Conservation (phyloP, 345 rosid species). For the Eucalyptus victrix region DNA sequence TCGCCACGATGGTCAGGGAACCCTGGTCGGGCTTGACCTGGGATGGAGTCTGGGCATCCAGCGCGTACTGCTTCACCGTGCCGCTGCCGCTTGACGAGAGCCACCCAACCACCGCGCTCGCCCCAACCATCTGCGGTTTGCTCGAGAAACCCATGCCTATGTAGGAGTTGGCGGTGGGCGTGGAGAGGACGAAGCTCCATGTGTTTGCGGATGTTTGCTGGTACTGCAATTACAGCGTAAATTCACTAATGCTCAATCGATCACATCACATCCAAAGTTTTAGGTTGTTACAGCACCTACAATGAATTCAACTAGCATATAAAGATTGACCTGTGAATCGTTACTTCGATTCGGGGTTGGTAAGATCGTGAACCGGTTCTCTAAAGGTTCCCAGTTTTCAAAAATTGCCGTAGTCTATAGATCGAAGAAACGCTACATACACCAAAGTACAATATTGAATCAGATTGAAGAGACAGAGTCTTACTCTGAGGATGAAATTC, state of each 20-base stretch:
- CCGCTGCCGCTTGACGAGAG: constrained; percentile 15
- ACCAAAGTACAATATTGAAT: not conserved
- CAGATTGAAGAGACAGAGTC: not conserved
- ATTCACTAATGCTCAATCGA: not conserved
- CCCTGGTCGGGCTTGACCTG: constrained; percentile 51
- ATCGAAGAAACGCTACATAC: not conserved
- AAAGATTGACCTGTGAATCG: not conserved
- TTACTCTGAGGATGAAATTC: constrained; percentile 39
- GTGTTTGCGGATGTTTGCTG: constrained; percentile 5
- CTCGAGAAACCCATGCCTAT: constrained; percentile 71
- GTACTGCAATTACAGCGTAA: constrained; percentile 22
- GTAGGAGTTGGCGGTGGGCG: constrained; percentile 25
- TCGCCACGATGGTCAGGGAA: constrained; percentile 10
- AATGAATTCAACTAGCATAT: not conserved
- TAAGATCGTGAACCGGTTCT: not conserved
- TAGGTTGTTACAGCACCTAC: not conserved
- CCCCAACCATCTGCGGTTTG: constrained; percentile 49
- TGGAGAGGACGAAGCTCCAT: constrained; percentile 82
- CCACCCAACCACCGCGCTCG: constrained; percentile 85
- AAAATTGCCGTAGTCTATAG: not conserved
- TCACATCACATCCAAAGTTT: not conserved
- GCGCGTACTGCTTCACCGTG: constrained; percentile 28
- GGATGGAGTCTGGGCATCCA: constrained; percentile 18
- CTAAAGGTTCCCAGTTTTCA: not conserved
- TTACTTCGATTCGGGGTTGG: not conserved